Evolutionary conservation across 805 yeast species (phyloP), one percentile per base, ranked within the genome.

Genomic region (Saturnispora mendoncae): DNA sequence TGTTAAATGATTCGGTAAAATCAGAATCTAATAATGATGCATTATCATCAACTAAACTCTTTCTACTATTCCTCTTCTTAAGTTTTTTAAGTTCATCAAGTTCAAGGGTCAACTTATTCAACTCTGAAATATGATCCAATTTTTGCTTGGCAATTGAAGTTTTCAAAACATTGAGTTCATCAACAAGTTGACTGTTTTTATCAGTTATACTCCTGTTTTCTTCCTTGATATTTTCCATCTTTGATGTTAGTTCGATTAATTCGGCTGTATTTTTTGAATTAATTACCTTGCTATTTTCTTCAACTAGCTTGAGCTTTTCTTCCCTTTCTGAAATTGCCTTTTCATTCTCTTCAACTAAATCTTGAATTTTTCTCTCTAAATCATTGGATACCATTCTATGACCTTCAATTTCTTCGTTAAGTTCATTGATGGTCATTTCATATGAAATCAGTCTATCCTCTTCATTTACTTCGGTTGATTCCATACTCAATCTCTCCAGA

Each of bases 381-480:
- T 13, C 30, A 18, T 39, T 18, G 10, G 27, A 33, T 15, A 13
- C 36, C 9, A 17, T 19, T 14, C 27, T 13, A 25, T 32, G 33
- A 18, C 42, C 37, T 12, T 39, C 42, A 33, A 33, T 33, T 28
- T 39, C 38, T 24, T 41, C 43, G 30, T 14, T 19, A 6, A 41
- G 43, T 6, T 41, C 20, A 14, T 41, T 41, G 17, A 41, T 41
- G 5, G 39, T 35, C 12, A 19, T 17, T 30, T 41, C 43, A 35
- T 41, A 35, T 4, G 38, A 39, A 15, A 39, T 20, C 15, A 39
- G 14, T n/a, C 40, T 30, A 17, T 26, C 25, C 3, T 27, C 40
- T 12, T 41, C 21, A 14, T 19, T 13, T 8, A 15, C 14, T 20
- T 29, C 34, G n/a, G n/a, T n/a, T n/a, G n/a, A n/a, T n/a, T n/a